Percentiles rank a stretch among this genome's conserved stretches.
These are phyloP conservation scores for Lachancea meyersii DNA, from an alignment of 805 yeast species.

Conservation along the genomic window DNA sequence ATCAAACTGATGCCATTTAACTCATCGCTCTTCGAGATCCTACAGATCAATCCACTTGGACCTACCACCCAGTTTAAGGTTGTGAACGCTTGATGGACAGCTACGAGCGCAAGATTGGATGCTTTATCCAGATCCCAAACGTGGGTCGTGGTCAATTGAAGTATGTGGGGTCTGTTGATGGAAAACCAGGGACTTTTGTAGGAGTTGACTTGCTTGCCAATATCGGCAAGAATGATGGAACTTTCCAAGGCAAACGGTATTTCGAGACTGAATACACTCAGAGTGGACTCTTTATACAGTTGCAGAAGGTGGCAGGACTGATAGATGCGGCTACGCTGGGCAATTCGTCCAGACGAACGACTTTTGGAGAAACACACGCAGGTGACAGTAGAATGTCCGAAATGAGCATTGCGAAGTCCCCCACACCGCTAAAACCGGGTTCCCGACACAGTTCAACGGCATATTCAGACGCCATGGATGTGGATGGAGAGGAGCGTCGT, in stretches of 20 bases:
- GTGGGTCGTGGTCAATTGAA: conserved; percentile 62
- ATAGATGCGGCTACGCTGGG: conserved; percentile 17
- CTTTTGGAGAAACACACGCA: conserved; percentile 9
- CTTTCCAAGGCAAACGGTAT: conserved; percentile 62
- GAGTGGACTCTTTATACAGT: conserved; percentile 70
- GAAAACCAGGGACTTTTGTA: conserved; percentile 70
- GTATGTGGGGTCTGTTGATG: conserved; percentile 67
- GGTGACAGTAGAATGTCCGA: conserved; percentile 10
- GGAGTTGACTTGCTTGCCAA: conserved; percentile 74
- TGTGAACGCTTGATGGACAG: conserved; percentile 5
- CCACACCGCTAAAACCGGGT: conserved; percentile 13
- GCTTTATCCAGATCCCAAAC: conserved; percentile 50
- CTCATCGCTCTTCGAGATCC: too few relatives aligned
- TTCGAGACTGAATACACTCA: conserved; percentile 58
- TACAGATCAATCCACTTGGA: too few relatives aligned
- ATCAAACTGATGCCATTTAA: too few relatives aligned
- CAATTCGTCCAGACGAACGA: conserved; percentile 15
- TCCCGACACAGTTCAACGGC: conserved; percentile 37
- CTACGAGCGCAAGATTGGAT: conserved; percentile 27
- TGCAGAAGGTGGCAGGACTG: conserved; percentile 37
- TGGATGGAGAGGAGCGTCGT: conserved; percentile 9
- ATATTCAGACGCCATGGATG: conserved; percentile 13
- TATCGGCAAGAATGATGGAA: conserved; percentile 84
- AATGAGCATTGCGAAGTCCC: conserved; percentile 12
- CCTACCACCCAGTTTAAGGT: too few relatives aligned